Percentiles rank a stretch among this genome's conserved stretches.
Conservation (phyloP, 345 rosid genomes). For the Combretum micranthum region DNA sequence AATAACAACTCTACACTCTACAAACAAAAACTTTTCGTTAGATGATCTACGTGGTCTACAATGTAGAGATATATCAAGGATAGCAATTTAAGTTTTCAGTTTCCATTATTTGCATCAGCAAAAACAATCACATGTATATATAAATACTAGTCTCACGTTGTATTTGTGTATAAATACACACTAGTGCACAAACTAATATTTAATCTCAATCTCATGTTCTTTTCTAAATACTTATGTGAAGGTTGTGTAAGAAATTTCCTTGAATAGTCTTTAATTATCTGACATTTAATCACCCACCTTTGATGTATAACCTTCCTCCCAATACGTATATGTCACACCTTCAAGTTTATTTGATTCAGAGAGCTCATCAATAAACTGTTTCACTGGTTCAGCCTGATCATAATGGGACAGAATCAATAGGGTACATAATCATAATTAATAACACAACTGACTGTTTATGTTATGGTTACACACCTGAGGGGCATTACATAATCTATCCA, state of each 20-base stretch:
- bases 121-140: no score
- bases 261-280: not conserved
- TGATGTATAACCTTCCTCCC: conserved; percentile 71
- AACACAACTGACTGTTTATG: conserved; percentile 2
- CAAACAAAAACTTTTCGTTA: conserved; percentile 1
- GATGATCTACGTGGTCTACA: not conserved
- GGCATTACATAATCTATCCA: conserved; percentile 23
- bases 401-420: conserved; percentile 1
- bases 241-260: not conserved
- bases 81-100: not conserved
- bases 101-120: no score
- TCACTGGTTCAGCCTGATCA: conserved; percentile 44
- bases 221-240: not conserved
- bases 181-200: not conserved
- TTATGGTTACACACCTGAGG: conserved; percentile 32
- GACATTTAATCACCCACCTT: conserved; percentile 37
- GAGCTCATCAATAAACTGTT: conserved; percentile 63
- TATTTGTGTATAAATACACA: no score
- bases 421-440: conserved; percentile 1
- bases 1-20: conserved; percentile 62
- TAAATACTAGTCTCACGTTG: no score
- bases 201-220: not conserved
- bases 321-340: conserved; percentile 53
- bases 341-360: conserved; percentile 47
- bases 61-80: not conserved